phyloP scores from a whole-genome alignment of 805 yeast species.

The Wickerhamomyces xylosicus region DNA sequence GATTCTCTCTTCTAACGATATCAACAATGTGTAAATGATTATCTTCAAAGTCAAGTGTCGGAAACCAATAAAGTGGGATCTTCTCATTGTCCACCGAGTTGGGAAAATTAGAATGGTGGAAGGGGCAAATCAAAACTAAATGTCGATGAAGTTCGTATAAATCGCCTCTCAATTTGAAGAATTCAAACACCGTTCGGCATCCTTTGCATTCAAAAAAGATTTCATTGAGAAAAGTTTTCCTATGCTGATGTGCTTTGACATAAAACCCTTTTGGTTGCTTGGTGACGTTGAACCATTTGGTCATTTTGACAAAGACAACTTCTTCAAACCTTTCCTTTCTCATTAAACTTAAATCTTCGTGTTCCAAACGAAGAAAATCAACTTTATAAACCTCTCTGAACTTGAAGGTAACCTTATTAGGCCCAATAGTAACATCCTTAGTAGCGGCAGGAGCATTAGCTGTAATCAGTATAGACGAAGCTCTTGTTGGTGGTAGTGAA shows the following conservation, averaged over 20 bases:
- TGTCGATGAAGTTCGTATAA: not conserved
- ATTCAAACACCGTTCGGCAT: not conserved
- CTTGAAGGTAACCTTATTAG: not conserved
- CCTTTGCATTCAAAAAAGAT: not conserved
- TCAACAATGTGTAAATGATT: not conserved
- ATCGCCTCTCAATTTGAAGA: not conserved
- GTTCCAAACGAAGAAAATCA: not conserved
- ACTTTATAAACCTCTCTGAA: not conserved
- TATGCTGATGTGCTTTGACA: not conserved
- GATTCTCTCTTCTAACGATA: not conserved
- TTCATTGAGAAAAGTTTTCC: not conserved
- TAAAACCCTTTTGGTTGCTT: not conserved
- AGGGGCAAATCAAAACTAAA: too few relatives aligned
- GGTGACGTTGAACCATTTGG: not conserved
- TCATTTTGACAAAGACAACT: not conserved
- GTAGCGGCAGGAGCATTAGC: too few relatives aligned
- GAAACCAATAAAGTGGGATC: not conserved
- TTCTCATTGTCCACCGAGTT: too few relatives aligned
- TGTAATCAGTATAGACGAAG: too few relatives aligned
- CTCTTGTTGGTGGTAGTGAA: too few relatives aligned
- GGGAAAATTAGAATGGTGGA: too few relatives aligned
- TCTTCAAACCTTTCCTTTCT: not conserved
- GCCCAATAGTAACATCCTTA: too few relatives aligned
- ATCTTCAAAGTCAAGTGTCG: not conserved
- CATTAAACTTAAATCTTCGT: not conserved